Evolutionary conservation across 106 monocot species (phyloP).

Genomic region (Allium fistulosum): DNA sequence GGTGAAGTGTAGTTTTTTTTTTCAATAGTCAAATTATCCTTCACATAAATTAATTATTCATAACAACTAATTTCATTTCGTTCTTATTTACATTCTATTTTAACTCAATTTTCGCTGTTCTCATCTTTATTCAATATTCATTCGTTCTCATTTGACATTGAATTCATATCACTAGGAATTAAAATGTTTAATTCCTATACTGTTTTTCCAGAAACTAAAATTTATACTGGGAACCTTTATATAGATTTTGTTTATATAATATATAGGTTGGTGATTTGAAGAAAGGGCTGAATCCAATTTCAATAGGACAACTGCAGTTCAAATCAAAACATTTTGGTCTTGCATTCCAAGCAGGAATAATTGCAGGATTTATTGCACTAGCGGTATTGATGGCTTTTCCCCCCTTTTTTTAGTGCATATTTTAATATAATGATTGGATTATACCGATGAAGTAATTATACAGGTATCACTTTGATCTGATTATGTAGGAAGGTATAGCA

Average conservation of each 20-base stretch:
- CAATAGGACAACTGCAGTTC: conserved; percentile 39
- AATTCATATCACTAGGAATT: conserved; percentile 28
- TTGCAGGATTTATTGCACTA: conserved; percentile 63
- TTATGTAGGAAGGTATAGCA: conserved; percentile 75
- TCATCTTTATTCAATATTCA: too few relatives aligned
- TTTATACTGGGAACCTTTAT: too few relatives aligned
- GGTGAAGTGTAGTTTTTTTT: too few relatives aligned
- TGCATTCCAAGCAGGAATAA: conserved; percentile 48
- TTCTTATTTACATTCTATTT: too few relatives aligned
- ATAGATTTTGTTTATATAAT: too few relatives aligned
- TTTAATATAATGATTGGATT: not conserved
- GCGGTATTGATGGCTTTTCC: conserved; percentile 31
- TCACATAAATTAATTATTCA: too few relatives aligned
- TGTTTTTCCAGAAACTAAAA: not conserved
- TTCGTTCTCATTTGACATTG: conserved; percentile 13
- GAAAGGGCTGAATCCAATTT: conserved; percentile 81
- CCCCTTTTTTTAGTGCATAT: not conserved
- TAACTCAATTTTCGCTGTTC: too few relatives aligned
- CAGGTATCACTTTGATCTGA: too few relatives aligned
- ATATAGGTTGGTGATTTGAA: conserved; percentile 68
- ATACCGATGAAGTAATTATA: too few relatives aligned
- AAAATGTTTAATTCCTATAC: not conserved
- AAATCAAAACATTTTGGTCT: conserved; percentile 18
- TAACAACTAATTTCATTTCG: too few relatives aligned
- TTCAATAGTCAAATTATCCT: too few relatives aligned